Evolutionary conservation across 768 basidiomycete genomes (phyloP), one percentile per base, ranked within the genome.

Genomic region (Boletales sp.): DNA sequence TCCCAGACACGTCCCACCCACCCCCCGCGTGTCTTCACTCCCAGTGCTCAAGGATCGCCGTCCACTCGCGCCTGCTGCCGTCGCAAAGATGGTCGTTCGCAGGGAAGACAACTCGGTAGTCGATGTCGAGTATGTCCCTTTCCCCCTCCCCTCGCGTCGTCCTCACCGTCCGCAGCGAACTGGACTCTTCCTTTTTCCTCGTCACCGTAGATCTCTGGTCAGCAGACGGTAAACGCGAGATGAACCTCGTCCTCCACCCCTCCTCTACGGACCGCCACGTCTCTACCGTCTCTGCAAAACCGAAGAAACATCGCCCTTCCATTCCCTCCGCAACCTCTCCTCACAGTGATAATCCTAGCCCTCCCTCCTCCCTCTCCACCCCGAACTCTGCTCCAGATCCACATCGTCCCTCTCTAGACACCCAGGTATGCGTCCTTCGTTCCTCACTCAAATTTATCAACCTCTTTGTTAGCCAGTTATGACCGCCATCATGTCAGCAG

Each of bases 131-230:
- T 92, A 61, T 60, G 89, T 76, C 50, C 35, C 14, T 46, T 39
- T 0, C 19, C 11, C 17, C 19, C 8, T n/a, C 35, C 41, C 41
- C 41, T 40, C 43, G 14, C 37, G 13, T 28, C 25, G 25, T 28
- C 25, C 54, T 15, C 55, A 31, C 55, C 55, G 28, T 15, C 28
- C 5, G 12, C 62, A 95, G 94, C 56, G 86, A 90, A 41, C 76
- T 95, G 44, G 88, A 94, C 66, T 83, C 78, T 54, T 87, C 89
- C 2, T 94, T 93, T 70, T 90, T 97, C 65, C 69, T 96, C 38
- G 86, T 92, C 25, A 89, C 90, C 15, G 91, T 91, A n/a, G 94
- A 96, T 70, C 72, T 97, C 3, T 95, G 92, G 89, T 90, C 90
- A 0, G 77, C 76, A 39, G 91, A 94, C 58, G 87, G 83, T 13